A percentile compares a stretch with the other conserved stretches of the same genome.
Evolutionary conservation across 2,329 filamentous ascomycete species (phyloP).

Genomic region (Aureobasidium mangrovei): DNA sequence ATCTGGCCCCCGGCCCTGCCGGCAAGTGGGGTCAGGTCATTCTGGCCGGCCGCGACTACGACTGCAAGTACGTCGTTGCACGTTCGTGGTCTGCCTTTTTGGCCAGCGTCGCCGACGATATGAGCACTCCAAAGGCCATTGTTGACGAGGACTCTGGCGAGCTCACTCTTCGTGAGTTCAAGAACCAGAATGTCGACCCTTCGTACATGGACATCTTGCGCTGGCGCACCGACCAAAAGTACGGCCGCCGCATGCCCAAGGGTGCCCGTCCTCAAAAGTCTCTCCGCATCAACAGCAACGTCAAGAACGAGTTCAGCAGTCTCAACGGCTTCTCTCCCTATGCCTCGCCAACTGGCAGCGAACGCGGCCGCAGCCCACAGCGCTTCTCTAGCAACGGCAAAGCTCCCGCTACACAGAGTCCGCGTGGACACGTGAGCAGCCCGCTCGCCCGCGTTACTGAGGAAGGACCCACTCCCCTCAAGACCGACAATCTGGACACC

Average conservation of each 20-base stretch:
- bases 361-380: constrained; percentile 63
- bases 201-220: constrained; percentile 89
- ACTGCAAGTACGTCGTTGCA: constrained; percentile 94
- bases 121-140: constrained; percentile 80
- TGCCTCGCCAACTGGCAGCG: constrained; percentile 53
- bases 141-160: constrained; percentile 90
- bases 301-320: constrained; percentile 40
- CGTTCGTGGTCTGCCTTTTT: constrained; percentile 86
- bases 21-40: constrained; percentile 97
- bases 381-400: constrained; percentile 50
- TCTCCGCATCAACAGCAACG: constrained; percentile 43
- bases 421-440: constrained; percentile 58
- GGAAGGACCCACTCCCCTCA: constrained; percentile 38
- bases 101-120: constrained; percentile 78
- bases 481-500: constrained; percentile 6
- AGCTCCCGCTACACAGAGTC: constrained; percentile 55
- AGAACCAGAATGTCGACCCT: constrained; percentile 78
- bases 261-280: constrained; percentile 29
- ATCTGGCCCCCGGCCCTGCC: constrained; percentile 79
- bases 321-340: constrained; percentile 51
- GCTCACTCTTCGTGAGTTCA: constrained; percentile 88
- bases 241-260: constrained; percentile 53
- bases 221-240: constrained; percentile 93
- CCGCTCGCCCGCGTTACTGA: constrained; percentile 68
- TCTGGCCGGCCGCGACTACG: constrained; percentile 92